Base-by-base conservation (phyloP, 2,329 filamentous ascomycete species). In the Ascocoryne sarcoides region DNA sequence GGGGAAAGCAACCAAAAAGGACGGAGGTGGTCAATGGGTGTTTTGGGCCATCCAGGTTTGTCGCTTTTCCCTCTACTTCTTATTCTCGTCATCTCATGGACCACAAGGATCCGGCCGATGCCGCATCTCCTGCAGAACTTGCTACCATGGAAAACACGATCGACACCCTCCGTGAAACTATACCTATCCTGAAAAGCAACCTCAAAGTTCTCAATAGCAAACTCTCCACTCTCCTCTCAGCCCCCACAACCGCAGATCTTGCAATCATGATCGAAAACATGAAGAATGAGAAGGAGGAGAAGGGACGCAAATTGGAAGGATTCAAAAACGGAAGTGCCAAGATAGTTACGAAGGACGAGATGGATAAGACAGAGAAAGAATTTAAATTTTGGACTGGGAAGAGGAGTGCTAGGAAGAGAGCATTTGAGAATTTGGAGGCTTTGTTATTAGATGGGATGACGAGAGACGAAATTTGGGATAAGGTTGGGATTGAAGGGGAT, bases 211-310 rank as follows among this genome's bases (percentile, higher is more conserved):
- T 66, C 3, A 62, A 75, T 30, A 59, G 63, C 4, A 58, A 63
- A 1, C 62, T 76, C 8, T 63, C 21, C 3, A 44, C 42, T n/a
- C 38, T 58, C 8, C 42, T 63, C 32, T 62, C 65, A 9, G 65
- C 65, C 9, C 65, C 76, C 12, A 69, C 73, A 12, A 67, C 72
- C 2, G 56, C 64, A 0, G 67, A 75, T 26, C 65, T 81, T 14
- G 61, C 65, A 7, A 45, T 60, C 12, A 55, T 57, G 5, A 63
- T 76, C 5, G 45, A 51, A 5, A 55, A 55, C 2, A 59, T 79
- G 4, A 64, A 69, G 43, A 44, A 50, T 2, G 66, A 73, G 47
- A 70, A 66, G 42, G 44, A 51, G 1, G 59, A 62, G 17, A 58
- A 73, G 10, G 39, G 54, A 10, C 56, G 51, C 3, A 59, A 66